phyloP scores from a whole-genome alignment of 1,139 yeast genomes.

The Sugiyamaella sp. region DNA sequence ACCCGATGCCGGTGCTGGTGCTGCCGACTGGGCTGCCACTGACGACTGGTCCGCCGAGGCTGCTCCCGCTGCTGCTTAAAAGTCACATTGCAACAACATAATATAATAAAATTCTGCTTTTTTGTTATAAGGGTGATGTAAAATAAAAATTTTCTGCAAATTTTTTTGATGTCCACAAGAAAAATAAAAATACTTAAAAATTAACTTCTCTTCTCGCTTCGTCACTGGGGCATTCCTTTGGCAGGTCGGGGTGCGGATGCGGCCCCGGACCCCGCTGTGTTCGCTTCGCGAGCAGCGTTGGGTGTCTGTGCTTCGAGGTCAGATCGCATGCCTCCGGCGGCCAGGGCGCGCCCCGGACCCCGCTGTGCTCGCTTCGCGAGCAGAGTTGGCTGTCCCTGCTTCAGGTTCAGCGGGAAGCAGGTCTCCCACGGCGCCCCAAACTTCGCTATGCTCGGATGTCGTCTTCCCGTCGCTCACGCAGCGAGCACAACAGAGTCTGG shows the following conservation, averaged over 20 bases:
- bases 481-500: no score
- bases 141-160: constrained; percentile 17
- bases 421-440: no score
- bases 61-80: constrained; percentile 39
- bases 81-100: constrained; percentile 9
- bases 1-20: constrained; percentile 59
- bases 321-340: no score
- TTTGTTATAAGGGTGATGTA: constrained; percentile 18
- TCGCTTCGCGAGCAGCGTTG: no score
- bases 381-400: no score
- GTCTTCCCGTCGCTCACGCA: no score
- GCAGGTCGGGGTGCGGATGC: neutral
- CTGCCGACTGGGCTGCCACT: constrained; percentile 54
- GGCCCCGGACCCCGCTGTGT: neutral
- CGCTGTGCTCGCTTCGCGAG: no score
- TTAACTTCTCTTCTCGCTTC: neutral
- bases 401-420: no score
- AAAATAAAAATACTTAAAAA: constrained; percentile 10
- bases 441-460: no score
- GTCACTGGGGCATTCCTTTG: neutral
- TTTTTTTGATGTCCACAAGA: constrained; percentile 12
- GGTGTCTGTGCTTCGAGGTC: no score
- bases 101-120: constrained; percentile 16
- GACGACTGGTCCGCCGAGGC: constrained; percentile 77
- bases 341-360: no score